Base-by-base conservation (phyloP, 805 yeast genomes). In the Starmerella vaccinii region DNA sequence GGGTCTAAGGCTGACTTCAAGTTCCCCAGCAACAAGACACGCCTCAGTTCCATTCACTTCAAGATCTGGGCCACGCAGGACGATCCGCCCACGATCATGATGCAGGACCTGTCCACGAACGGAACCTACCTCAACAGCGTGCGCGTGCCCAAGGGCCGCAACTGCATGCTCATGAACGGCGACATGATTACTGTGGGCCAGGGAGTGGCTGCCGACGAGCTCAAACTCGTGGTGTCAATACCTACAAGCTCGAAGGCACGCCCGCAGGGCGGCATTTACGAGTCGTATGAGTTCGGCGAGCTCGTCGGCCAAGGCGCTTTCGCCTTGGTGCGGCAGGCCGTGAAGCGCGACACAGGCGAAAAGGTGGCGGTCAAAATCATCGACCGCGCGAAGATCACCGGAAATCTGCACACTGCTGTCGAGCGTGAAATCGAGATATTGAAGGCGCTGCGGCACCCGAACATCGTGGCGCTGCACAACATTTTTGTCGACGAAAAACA, bases 241-340 rank as follows among this genome's bases (percentile, higher is more conserved):
- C 59, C 66, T 56, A 52, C 57, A 42, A 49, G 59, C 30, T 51
- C 54, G 29, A 59, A 61, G 41, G 66, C 71, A 49, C 71, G 76
- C 29, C 58, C 57, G 5, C 58, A 54, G 23, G 58, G 58, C 33
- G 88, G 89, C 1, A 79, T 85, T 10, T 73, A 74, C 59, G 77
- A 76, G 52, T 79, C 82, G 60, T 92, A 81, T 65, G 82, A 85
- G 13, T 78, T 90, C 52, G 85, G 82, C 63, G 95, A 84, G 61
- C 81, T 85, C 15, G 84, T 90, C 1, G 98, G 98, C 0, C 92
- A 87, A 60, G 98, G 98, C n/a, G 97, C 97, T 9, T 90, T 90
- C 74, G 97, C 97, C 5, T 84, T 89, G 1, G 98, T 92, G 26
- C 82, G 87, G 58, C 86, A 86, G 63, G 96, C 94, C 4, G 79